Evolutionary conservation across 2,329 filamentous ascomycete species (phyloP).

Genomic region (Sphaerostilbella broomeana): DNA sequence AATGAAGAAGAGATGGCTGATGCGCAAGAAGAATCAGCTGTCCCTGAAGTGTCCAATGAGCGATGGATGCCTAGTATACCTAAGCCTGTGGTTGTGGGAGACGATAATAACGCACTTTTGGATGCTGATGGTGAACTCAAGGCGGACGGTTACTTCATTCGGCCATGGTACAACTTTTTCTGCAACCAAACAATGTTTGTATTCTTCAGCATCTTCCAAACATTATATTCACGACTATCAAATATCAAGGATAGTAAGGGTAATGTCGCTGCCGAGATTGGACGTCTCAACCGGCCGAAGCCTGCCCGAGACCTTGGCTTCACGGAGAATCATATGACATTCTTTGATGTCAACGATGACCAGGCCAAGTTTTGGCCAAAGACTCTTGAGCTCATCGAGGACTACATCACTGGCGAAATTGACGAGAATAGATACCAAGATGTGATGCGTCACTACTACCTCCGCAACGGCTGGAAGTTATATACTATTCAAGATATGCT

Average conservation of each 20-base stretch:
- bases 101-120: slow-evolving; percentile 50
- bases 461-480: slow-evolving; percentile 84
- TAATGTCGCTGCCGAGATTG: slow-evolving; percentile 66
- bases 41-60: slow-evolving; percentile 58
- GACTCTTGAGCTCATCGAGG: slow-evolving; percentile 78
- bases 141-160: slow-evolving; percentile 73
- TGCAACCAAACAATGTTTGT: slow-evolving; percentile 87
- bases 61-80: slow-evolving; percentile 59
- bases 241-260: slow-evolving; percentile 76
- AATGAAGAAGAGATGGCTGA: slow-evolving; percentile 71
- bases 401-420: slow-evolving; percentile 73
- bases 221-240: slow-evolving; percentile 77
- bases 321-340: slow-evolving; percentile 69
- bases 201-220: slow-evolving; percentile 90
- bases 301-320: slow-evolving; percentile 79
- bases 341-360: slow-evolving; percentile 60
- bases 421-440: slow-evolving; percentile 85
- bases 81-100: slow-evolving; percentile 45
- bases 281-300: slow-evolving; percentile 66
- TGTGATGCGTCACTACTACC: slow-evolving; percentile 82
- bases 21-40: slow-evolving; percentile 47
- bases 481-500: slow-evolving; percentile 91
- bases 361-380: slow-evolving; percentile 74
- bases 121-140: slow-evolving; percentile 58
- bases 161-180: slow-evolving; percentile 82